Conservation (phyloP, 345 rosid species). For the Cardamine occulta region DNA sequence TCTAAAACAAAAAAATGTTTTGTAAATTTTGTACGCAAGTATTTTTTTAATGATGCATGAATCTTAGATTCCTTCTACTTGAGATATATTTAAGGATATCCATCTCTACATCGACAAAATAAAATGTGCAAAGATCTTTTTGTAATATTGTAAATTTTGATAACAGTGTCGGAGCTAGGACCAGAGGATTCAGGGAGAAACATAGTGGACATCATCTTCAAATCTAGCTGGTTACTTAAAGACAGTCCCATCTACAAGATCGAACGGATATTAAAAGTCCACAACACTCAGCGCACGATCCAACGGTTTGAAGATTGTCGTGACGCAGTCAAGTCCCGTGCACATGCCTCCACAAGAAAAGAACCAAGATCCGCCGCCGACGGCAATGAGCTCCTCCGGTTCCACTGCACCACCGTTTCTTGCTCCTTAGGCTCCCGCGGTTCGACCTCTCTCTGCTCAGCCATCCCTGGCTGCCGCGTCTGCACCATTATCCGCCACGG, state of each 20-base stretch:
- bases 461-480: conserved; percentile 74
- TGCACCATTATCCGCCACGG: conserved; percentile 83
- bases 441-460: conserved; percentile 64
- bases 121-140: not conserved
- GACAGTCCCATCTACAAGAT: conserved; percentile 68
- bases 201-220: conserved; percentile 86
- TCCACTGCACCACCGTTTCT: conserved; percentile 66
- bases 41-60: not conserved
- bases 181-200: conserved; percentile 81
- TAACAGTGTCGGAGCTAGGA: conserved; percentile 75
- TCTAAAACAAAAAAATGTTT: not conserved
- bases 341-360: conserved; percentile 59
- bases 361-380: conserved; percentile 85
- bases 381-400: conserved; percentile 85
- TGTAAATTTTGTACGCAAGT: not conserved
- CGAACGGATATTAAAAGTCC: conserved; percentile 84
- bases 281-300: conserved; percentile 83
- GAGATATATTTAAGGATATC: conserved; percentile 11
- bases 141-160: conserved; percentile 26
- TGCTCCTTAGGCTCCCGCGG: conserved; percentile 77
- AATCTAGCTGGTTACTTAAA: conserved; percentile 84
- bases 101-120: not conserved
- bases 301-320: conserved; percentile 90
- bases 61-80: not conserved
- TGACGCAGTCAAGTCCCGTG: conserved; percentile 61